These are phyloP conservation scores for Funneliformis mosseae DNA, from an alignment of 192 early-diverging fungal genomes.

Conservation along the genomic window DNA sequence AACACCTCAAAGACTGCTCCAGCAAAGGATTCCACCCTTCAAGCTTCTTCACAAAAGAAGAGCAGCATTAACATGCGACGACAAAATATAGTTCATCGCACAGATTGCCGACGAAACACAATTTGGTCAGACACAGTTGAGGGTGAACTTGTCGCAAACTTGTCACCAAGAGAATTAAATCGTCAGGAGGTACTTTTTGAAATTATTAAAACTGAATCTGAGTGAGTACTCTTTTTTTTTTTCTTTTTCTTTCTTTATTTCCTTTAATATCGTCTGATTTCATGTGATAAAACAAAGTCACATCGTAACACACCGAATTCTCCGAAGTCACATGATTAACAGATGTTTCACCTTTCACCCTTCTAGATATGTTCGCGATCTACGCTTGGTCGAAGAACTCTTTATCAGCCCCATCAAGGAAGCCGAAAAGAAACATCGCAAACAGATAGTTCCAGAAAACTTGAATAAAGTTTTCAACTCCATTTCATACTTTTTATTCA, in stretches of 20 bases:
- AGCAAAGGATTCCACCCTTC: slow-evolving; percentile 1
- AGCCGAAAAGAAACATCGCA: slow-evolving; percentile 32
- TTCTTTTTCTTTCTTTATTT: background rate
- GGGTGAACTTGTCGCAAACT: slow-evolving; percentile 14
- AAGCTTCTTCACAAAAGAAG: background rate
- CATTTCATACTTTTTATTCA: slow-evolving; percentile 51
- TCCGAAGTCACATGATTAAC: background rate
- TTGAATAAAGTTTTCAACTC: slow-evolving; percentile 56
- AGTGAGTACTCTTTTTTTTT: slow-evolving; percentile 15
- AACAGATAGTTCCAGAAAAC: slow-evolving; percentile 48
- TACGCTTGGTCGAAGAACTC: slow-evolving; percentile 68
- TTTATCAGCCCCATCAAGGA: slow-evolving; percentile 47
- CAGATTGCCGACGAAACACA: slow-evolving; percentile 21
- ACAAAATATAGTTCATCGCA: slow-evolving; percentile 19
- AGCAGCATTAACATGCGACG: background rate
- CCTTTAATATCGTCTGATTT: background rate
- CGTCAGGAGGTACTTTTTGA: slow-evolving; percentile 85
- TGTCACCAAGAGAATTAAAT: slow-evolving; percentile 64
- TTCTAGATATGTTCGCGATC: slow-evolving; percentile 74
- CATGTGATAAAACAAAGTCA: background rate
- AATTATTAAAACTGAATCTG: slow-evolving; percentile 70
- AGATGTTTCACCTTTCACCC: background rate
- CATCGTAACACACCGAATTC: background rate
- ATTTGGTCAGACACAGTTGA: slow-evolving; percentile 36
- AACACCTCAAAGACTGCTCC: slow-evolving; percentile 32